A percentile compares a stretch with the other conserved stretches of the same genome.
Conservation (phyloP, 306 rosid species). For the Astragalus glycyphyllos region DNA sequence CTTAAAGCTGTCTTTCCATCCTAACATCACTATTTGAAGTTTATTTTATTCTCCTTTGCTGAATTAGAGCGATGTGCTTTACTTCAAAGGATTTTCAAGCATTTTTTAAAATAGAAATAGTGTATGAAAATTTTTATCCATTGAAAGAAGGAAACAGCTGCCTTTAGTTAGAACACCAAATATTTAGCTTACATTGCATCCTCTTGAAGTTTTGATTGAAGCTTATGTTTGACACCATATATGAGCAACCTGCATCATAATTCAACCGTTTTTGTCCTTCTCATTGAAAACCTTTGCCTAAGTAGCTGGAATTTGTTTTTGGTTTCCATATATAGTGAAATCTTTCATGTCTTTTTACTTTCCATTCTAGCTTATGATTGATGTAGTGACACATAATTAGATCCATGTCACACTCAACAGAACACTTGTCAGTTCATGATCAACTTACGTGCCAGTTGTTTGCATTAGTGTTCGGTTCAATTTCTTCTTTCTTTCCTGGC, state of each 20-base stretch:
- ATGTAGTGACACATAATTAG: conserved; percentile 33
- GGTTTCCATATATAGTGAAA: conserved; percentile 29
- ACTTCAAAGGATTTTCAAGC: conserved; percentile 33
- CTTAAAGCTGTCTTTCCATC: conserved; percentile 3
- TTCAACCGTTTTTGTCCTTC: conserved; percentile 39
- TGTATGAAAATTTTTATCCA: background rate
- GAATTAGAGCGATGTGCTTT: conserved; percentile 20
- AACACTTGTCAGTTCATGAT: conserved; percentile 40
- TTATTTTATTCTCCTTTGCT: conserved; percentile 6
- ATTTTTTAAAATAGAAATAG: background rate
- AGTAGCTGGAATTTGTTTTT: conserved; percentile 47
- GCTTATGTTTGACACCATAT: conserved; percentile 28
- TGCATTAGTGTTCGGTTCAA: conserved; percentile 28
- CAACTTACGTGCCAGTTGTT: conserved; percentile 37
- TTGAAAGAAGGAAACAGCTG: conserved; percentile 19
- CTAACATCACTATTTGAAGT: conserved; percentile 7
- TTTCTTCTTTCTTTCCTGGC: conserved; percentile 36
- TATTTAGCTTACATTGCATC: background rate
- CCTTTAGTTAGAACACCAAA: conserved; percentile 12
- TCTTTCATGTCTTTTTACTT: conserved; percentile 27
- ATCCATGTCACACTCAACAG: conserved; percentile 31
- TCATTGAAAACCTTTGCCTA: conserved; percentile 36
- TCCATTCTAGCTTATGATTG: conserved; percentile 37
- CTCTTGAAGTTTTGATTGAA: conserved; percentile 4
- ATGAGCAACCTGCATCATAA: conserved; percentile 27